Evolutionary conservation across 2,329 filamentous ascomycete species (phyloP).

Genomic region (Chaetothyriales sp.): DNA sequence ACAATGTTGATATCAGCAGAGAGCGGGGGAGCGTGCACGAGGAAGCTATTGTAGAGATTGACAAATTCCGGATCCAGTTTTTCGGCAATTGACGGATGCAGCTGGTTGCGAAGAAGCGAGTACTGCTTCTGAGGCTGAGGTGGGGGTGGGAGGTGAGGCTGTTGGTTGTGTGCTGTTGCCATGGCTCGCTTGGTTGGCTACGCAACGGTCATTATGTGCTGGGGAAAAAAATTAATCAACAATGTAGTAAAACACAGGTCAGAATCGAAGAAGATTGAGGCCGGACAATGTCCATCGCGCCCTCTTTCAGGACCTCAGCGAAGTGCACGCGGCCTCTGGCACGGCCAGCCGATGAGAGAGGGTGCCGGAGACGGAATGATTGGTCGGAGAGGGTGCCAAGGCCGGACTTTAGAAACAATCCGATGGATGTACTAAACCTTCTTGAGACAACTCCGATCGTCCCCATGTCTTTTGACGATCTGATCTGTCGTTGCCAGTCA

Average conservation of each 20-base stretch:
- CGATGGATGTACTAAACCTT: neutral
- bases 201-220: neutral
- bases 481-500: too few relatives aligned
- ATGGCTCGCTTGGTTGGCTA: neutral
- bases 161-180: neutral
- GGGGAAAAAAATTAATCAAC: neutral
- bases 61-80: slow-evolving; percentile 17
- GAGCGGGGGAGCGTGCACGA: slow-evolving; percentile 12
- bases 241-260: neutral
- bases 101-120: slow-evolving; percentile 5
- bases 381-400: neutral
- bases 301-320: neutral
- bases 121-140: neutral
- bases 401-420: neutral
- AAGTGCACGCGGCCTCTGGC: neutral
- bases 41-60: slow-evolving; percentile 17
- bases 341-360: neutral
- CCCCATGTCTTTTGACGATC: neutral
- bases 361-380: neutral
- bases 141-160: neutral
- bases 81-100: slow-evolving; percentile 15
- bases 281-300: neutral
- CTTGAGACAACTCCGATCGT: neutral
- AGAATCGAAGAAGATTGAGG: neutral
- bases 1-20: slow-evolving; percentile 15